phyloP scores from a whole-genome alignment of 2,329 filamentous ascomycete species.

The Claviceps quebecensis region DNA sequence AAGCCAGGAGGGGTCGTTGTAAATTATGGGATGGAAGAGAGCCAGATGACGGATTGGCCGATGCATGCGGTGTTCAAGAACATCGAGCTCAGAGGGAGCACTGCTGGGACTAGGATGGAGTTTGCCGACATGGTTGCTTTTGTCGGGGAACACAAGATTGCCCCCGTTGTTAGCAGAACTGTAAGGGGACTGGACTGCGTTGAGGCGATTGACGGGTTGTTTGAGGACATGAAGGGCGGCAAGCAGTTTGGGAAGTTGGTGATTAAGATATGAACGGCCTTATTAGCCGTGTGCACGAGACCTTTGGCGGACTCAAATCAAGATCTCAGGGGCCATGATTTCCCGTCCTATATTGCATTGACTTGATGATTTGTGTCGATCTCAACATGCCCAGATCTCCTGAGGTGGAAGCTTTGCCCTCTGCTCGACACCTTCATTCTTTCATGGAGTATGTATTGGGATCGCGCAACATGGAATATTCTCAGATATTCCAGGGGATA shows the following conservation, averaged over 20 bases:
- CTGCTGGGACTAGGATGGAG: conserved; percentile 82
- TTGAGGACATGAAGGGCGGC: conserved; percentile 75
- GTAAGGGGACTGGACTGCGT: conserved; percentile 62
- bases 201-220: conserved; percentile 63
- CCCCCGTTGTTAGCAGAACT: conserved; percentile 62
- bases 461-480: too few species aligned
- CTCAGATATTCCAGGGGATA: too few species aligned
- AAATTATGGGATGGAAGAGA: conserved; percentile 81
- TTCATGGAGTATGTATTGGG: too few species aligned
- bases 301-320: too few species aligned
- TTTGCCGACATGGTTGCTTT: conserved; percentile 82
- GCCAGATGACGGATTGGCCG: conserved; percentile 71
- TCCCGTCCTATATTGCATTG: too few species aligned
- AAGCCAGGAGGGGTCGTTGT: conserved; percentile 71
- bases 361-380: too few species aligned
- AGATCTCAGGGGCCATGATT: too few species aligned
- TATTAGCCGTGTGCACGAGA: neutral
- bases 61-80: conserved; percentile 81
- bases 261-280: conserved; percentile 42
- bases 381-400: too few species aligned
- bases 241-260: conserved; percentile 90
- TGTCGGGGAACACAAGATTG: conserved; percentile 57
- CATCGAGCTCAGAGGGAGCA: conserved; percentile 73
- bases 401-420: too few species aligned
- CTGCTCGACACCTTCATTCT: too few species aligned